These are phyloP conservation scores for Exophiala viscosa DNA, from an alignment of 2,329 filamentous ascomycete species.

Conservation along the genomic window DNA sequence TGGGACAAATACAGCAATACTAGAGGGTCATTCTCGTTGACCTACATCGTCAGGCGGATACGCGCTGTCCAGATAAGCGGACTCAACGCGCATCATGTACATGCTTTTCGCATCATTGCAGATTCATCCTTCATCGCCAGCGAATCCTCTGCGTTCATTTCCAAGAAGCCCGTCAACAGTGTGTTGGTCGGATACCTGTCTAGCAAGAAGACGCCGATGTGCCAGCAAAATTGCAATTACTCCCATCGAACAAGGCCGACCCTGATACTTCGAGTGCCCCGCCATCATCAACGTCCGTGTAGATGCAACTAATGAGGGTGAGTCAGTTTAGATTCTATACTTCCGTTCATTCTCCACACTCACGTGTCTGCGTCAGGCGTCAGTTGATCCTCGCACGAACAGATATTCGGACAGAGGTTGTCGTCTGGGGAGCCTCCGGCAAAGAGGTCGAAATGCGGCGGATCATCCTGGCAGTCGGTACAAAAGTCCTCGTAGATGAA, in stretches of 20 bases:
- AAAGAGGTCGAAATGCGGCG: conserved; percentile 5
- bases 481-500: conserved; percentile 6
- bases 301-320: conserved; percentile 1
- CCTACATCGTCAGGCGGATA: no score
- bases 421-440: conserved; percentile 1
- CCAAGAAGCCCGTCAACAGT: no score
- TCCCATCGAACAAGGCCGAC: conserved; percentile 3
- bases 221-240: conserved; percentile 1
- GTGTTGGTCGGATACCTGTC: no score
- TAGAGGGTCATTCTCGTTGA: no score
- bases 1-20: no score
- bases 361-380: conserved; percentile 2
- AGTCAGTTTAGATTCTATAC: neutral
- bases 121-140: no score
- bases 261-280: conserved; percentile 1
- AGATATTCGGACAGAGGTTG: conserved; percentile 5
- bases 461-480: conserved; percentile 4
- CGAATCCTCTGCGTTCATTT: no score
- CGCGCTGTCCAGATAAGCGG: no score
- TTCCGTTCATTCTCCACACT: neutral
- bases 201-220: conserved; percentile 4
- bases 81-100: no score
- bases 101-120: no score
- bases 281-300: conserved; percentile 3
- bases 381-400: conserved; percentile 3